phyloP scores from a whole-genome alignment of 2,329 filamentous ascomycete species.

The Karstenula rhodostoma region DNA sequence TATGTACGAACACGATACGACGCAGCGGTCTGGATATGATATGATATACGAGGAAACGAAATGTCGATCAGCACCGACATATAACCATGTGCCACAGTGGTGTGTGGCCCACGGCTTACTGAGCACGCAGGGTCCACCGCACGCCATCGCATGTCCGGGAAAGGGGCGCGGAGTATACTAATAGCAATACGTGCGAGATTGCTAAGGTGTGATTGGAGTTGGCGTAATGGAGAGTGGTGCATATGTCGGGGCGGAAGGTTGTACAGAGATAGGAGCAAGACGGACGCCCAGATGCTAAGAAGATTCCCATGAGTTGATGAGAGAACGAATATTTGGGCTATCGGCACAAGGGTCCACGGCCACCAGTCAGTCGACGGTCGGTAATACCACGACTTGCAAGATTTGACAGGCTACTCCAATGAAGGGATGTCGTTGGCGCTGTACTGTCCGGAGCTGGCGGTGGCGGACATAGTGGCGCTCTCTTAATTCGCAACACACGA shows the following conservation, averaged over 20 bases:
- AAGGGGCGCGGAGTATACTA: background rate
- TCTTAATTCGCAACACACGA: background rate
- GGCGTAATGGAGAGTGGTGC: no score
- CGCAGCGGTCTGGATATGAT: no score
- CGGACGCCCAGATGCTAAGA: background rate
- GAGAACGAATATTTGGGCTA: no score
- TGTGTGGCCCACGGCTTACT: conserved; percentile 7
- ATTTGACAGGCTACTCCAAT: background rate
- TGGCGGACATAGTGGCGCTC: background rate
- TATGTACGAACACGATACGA: background rate
- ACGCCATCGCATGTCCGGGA: conserved; percentile 2
- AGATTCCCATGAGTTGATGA: background rate
- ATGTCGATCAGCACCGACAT: conserved; percentile 6
- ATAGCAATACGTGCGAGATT: background rate
- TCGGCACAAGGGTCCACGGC: no score
- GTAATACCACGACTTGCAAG: background rate
- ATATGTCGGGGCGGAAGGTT: no score
- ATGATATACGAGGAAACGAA: background rate
- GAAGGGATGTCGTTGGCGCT: no score
- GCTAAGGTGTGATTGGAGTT: no score
- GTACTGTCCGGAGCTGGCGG: background rate
- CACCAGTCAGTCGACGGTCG: no score
- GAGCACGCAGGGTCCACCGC: conserved; percentile 11
- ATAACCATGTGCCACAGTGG: background rate
- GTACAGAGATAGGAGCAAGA: background rate